These are phyloP conservation scores for Metschnikowia matae DNA, from an alignment of 805 yeast species.

Conservation along the genomic window DNA sequence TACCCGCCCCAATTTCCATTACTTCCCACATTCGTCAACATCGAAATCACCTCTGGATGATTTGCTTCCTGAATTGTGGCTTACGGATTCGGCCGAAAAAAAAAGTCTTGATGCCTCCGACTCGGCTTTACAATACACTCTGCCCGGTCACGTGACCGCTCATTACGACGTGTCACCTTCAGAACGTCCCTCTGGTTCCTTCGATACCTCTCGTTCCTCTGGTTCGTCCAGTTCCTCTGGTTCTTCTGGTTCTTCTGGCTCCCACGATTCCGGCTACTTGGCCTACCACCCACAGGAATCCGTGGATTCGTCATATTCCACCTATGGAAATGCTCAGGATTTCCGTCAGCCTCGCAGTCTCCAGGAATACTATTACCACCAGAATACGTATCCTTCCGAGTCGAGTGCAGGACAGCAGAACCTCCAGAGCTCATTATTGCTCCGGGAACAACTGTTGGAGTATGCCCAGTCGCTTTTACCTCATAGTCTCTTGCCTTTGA, in stretches of 20 bases:
- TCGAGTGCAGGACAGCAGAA: neutral
- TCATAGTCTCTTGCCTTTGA: conserved; percentile 24
- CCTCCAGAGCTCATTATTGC: conserved; percentile 15
- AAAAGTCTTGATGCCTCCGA: too few species aligned
- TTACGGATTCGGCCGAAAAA: conserved; percentile 1
- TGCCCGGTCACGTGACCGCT: too few species aligned
- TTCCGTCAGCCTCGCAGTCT: conserved; percentile 12
- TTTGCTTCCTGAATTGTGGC: conserved; percentile 35
- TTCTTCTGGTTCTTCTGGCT: too few species aligned
- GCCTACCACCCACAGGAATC: neutral
- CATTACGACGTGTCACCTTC: neutral
- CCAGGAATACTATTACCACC: neutral
- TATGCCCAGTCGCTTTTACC: conserved; percentile 24
- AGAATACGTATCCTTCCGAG: neutral
- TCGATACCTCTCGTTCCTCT: too few species aligned
- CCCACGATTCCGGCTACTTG: neutral
- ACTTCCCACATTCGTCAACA: neutral
- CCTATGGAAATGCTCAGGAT: neutral
- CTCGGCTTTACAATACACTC: conserved; percentile 7
- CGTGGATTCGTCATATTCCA: too few species aligned
- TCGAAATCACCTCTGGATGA: conserved; percentile 19
- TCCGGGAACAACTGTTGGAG: conserved; percentile 22
- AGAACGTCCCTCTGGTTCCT: neutral
- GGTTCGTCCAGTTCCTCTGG: too few species aligned
- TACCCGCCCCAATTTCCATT: neutral